Evolutionary conservation across 768 basidiomycete species (phyloP), one percentile per base, ranked within the genome.

Genomic region (Leccinum truebloodii): DNA sequence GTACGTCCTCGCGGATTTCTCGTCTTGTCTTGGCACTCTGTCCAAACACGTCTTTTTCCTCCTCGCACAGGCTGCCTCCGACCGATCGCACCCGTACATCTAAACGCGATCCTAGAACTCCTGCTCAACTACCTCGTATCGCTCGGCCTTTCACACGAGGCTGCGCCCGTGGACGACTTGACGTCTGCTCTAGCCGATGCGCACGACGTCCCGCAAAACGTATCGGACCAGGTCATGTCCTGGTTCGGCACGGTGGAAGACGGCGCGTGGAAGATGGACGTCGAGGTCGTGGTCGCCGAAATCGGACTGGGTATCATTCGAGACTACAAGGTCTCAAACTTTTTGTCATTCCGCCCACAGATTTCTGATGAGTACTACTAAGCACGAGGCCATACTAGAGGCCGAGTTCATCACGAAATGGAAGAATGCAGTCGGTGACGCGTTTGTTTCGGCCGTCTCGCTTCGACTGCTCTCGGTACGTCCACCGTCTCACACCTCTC

Each of bases 291-390:
- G 16, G 81, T 95, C 7, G 83, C 78, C 61, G 88, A 95, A 69
- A 77, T 96, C 16, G 96, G 95, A 1, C 64, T 92, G 54, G 88
- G 88, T 0, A 78, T 95, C 26, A 73, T 98, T 57, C 78, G 87
- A 48, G 77, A 80, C 20, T 74, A 88, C 70, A 83, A 78, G 74
- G 24, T 24, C 2, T 24, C 2, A 24, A 24, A 24, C 24, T 2
- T 24, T 2, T 39, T 37, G 20, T 10, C 30, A 32, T 10, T 13
- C 35, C 10, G 14, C 7, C 24, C 24, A 46, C 12, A 10, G 56
- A 12, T 26, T 32, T 2, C 10, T 34, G 32, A 34, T 12, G 32
- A 34, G 50, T 46, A 10, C n/a, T 7, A 30, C n/a, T 10, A 3
- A 94, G 90, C 78, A 86, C 52, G 83, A 86, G 1, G 76, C 87